These are phyloP conservation scores for Lipomyces yamadae DNA, from an alignment of 805 yeast species.

Conservation along the genomic window DNA sequence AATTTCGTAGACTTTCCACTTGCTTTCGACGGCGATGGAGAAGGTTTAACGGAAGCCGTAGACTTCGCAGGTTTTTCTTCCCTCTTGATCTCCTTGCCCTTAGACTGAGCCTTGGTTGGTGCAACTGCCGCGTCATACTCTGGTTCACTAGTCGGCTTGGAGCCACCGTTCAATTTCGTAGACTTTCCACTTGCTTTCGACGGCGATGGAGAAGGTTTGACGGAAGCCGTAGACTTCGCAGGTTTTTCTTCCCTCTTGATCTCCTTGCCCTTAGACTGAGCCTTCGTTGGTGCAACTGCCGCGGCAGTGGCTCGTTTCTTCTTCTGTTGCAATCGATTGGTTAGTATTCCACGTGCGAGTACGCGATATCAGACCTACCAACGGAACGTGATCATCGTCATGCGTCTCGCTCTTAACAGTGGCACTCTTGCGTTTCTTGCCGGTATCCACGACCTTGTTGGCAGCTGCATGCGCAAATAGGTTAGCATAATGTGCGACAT, in stretches of 20 bases:
- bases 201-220: not conserved
- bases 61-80: not conserved
- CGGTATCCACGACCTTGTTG: not conserved
- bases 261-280: conserved; percentile 7
- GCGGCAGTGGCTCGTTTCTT: conserved; percentile 6
- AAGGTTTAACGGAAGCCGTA: not conserved
- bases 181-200: not conserved
- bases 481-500: not conserved
- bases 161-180: not conserved
- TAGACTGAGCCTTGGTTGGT: conserved; percentile 1
- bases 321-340: not conserved
- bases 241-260: not conserved
- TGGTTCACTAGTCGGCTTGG: not conserved
- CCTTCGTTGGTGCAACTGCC: not conserved
- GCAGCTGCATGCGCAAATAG: not conserved
- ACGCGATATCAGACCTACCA: conserved; percentile 11
- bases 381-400: conserved; percentile 13
- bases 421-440: conserved; percentile 11
- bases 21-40: not conserved
- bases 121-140: not conserved
- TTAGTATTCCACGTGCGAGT: not conserved
- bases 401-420: conserved; percentile 6
- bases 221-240: not conserved
- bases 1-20: not conserved
- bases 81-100: conserved; percentile 5